Conservation (phyloP, 805 yeast genomes). For the Kodamaea restingae region DNA sequence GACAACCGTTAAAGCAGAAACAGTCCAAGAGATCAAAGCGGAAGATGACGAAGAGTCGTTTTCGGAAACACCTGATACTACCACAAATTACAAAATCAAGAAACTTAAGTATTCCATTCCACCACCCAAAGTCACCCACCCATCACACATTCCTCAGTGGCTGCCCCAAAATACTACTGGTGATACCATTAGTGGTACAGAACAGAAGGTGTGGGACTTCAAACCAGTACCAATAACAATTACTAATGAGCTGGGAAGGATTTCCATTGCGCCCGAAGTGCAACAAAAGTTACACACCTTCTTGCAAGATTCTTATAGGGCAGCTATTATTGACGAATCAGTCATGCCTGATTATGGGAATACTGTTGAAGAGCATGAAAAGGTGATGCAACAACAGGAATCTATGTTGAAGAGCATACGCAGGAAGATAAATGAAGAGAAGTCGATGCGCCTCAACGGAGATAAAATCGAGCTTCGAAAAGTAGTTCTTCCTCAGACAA, state of each 20-base stretch:
- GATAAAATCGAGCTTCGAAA: slow-evolving; percentile 49
- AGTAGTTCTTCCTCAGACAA: slow-evolving; percentile 41
- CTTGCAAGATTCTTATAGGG: slow-evolving; percentile 25
- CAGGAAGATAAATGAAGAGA: slow-evolving; percentile 33
- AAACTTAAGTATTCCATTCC: slow-evolving; percentile 30
- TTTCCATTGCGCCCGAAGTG: slow-evolving; percentile 21
- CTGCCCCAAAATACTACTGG: slow-evolving; percentile 23
- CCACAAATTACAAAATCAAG: slow-evolving; percentile 24
- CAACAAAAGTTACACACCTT: slow-evolving; percentile 24
- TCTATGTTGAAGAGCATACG: slow-evolving; percentile 45
- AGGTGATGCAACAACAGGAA: slow-evolving; percentile 51
- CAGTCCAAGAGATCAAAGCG: slow-evolving; percentile 4
- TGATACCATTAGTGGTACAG: slow-evolving; percentile 14
- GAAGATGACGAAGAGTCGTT: slow-evolving; percentile 7
- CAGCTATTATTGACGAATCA: slow-evolving; percentile 38
- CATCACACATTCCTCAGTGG: slow-evolving; percentile 44
- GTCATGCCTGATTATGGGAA: slow-evolving; percentile 25
- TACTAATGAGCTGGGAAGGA: slow-evolving; percentile 12
- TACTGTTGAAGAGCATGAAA: slow-evolving; percentile 54
- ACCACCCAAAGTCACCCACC: slow-evolving; percentile 37
- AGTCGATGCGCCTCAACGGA: slow-evolving; percentile 38
- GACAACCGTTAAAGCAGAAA: not conserved
- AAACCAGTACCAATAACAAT: slow-evolving; percentile 27
- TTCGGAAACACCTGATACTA: slow-evolving; percentile 1
- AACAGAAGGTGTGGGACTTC: slow-evolving; percentile 22